Evolutionary conservation across 2,329 filamentous ascomycete genomes (phyloP).

Genomic region (Aureobasidium musti): DNA sequence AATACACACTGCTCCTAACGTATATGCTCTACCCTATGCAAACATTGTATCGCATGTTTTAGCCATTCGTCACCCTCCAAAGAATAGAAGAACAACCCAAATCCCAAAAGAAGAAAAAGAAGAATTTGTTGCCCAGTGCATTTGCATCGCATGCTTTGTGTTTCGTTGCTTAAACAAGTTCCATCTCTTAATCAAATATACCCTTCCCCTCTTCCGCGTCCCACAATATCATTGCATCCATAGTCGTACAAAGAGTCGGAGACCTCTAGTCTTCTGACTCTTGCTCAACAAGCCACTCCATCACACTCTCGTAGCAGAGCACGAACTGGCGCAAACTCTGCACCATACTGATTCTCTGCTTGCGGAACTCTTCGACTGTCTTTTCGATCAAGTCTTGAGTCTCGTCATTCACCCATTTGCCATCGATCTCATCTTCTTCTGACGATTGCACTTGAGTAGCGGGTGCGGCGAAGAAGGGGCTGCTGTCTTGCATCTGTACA

Average conservation of each 20-base stretch:
- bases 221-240: neutral
- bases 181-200: neutral
- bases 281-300: conserved; percentile 74
- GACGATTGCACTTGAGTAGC: neutral
- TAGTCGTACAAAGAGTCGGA: conserved; percentile 2
- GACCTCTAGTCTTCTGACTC: conserved; percentile 24
- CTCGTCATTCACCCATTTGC: conserved; percentile 68
- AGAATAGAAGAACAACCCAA: neutral
- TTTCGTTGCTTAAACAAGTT: neutral
- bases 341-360: conserved; percentile 92
- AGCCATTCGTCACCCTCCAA: neutral
- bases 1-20: neutral
- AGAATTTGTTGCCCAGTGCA: neutral
- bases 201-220: neutral
- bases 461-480: conserved; percentile 30
- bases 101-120: neutral
- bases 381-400: conserved; percentile 77
- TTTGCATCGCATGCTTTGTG: neutral
- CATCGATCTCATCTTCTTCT: conserved; percentile 35
- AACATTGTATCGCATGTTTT: neutral
- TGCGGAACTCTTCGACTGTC: conserved; percentile 87
- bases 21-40: conserved; percentile 15
- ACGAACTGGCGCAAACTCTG: conserved; percentile 92
- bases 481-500: conserved; percentile 20
- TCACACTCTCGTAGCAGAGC: conserved; percentile 90